Conservation (phyloP, 805 yeast genomes). For the Kregervanrija pseudodelftensis region DNA sequence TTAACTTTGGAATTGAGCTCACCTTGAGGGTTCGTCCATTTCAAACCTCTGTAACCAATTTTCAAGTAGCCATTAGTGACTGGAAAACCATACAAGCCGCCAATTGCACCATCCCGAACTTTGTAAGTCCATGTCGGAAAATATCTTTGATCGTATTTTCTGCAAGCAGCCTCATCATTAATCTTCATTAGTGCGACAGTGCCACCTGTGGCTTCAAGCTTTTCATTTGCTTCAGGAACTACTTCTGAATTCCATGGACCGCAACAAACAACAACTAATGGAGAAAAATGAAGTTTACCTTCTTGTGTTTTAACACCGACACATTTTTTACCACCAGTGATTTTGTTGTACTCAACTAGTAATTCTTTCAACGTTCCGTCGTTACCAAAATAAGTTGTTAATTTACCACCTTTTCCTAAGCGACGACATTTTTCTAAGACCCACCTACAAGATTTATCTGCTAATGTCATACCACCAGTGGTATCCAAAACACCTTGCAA, state of each 20-base stretch:
- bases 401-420: conserved; percentile 14
- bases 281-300: conserved; percentile 16
- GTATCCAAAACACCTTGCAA: conserved; percentile 23
- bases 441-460: conserved; percentile 28
- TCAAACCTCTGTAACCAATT: conserved; percentile 26
- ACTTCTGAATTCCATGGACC: conserved; percentile 26
- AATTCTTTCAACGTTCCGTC: conserved; percentile 11
- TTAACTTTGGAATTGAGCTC: conserved; percentile 18
- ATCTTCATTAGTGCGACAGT: conserved; percentile 24
- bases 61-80: conserved; percentile 22
- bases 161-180: conserved; percentile 8
- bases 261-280: conserved; percentile 17
- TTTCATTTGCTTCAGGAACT: conserved; percentile 24
- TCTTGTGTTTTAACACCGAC: conserved; percentile 22
- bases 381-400: conserved; percentile 19
- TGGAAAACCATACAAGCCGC: conserved; percentile 28
- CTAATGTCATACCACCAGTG: conserved; percentile 25
- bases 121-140: conserved; percentile 27
- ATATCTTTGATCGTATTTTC: conserved; percentile 15
- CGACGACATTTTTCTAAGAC: conserved; percentile 18
- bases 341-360: conserved; percentile 8
- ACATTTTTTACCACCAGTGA: conserved; percentile 12
- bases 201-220: conserved; percentile 26
- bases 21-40: conserved; percentile 23
- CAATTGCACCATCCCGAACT: conserved; percentile 24